Conservation (phyloP, 2,329 filamentous ascomycete genomes). For the Fusarium sp. region DNA sequence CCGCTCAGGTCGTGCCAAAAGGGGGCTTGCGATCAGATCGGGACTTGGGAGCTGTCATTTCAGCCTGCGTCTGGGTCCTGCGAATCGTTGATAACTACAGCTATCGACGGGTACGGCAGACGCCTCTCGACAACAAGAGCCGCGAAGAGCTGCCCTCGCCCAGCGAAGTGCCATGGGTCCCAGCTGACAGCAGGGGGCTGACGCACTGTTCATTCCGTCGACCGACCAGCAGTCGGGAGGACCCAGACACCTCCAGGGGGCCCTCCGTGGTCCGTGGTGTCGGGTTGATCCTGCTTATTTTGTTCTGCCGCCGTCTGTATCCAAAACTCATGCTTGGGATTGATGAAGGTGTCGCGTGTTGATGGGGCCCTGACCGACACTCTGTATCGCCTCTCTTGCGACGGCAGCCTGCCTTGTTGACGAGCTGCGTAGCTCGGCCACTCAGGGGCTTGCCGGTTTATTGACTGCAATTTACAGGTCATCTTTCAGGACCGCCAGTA, state of each 20-base stretch:
- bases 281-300: slow-evolving; percentile 6
- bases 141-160: not conserved
- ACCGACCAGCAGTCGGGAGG: slow-evolving; percentile 18
- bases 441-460: slow-evolving; percentile 22
- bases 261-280: slow-evolving; percentile 1
- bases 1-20: not conserved
- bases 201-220: slow-evolving; percentile 29
- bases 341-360: slow-evolving; percentile 6
- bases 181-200: slow-evolving; percentile 7
- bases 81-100: slow-evolving; percentile 6
- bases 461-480: slow-evolving; percentile 11
- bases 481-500: slow-evolving; percentile 21
- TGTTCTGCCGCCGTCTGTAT: slow-evolving; percentile 18
- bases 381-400: slow-evolving; percentile 7
- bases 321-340: slow-evolving; percentile 19
- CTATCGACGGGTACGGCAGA: not conserved
- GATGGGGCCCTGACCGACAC: slow-evolving; percentile 25
- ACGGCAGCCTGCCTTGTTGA: not conserved
- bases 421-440: not conserved
- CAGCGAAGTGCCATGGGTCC: not conserved
- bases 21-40: slow-evolving; percentile 27
- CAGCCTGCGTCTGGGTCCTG: not conserved
- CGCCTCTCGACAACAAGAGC: slow-evolving; percentile 10
- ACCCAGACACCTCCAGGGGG: slow-evolving; percentile 12
- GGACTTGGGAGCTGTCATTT: slow-evolving; percentile 3